Conservation (phyloP, 192 early-diverging fungal species). For the Phlyctochytrium bullatum region DNA sequence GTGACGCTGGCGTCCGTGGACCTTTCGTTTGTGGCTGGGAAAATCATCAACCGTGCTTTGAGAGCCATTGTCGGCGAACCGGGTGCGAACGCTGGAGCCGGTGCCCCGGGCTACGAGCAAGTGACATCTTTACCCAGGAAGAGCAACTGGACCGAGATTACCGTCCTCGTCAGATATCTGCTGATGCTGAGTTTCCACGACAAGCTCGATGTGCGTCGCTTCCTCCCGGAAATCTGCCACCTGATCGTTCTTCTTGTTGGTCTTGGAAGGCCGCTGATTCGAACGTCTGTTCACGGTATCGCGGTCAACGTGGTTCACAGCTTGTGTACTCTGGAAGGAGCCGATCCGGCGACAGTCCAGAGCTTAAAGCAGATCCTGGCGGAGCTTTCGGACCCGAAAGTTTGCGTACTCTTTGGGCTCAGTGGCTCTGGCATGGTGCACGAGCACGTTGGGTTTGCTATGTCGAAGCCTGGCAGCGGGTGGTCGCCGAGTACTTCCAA, state of each 20-base stretch:
- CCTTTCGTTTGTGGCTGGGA: constrained; percentile 64
- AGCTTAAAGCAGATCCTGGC: constrained; percentile 48
- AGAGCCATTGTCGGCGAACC: constrained; percentile 57
- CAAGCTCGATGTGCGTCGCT: constrained; percentile 65
- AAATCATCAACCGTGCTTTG: constrained; percentile 76
- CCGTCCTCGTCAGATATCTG: constrained; percentile 81
- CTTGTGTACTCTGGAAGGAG: constrained; percentile 63
- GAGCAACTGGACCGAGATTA: constrained; percentile 89
- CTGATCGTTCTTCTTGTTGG: constrained; percentile 82
- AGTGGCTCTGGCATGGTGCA: constrained; percentile 8
- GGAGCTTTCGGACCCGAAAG: constrained; percentile 80
- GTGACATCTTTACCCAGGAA: constrained; percentile 71
- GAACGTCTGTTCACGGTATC: constrained; percentile 89
- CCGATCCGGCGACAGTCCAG: constrained; percentile 54
- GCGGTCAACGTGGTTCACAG: constrained; percentile 90
- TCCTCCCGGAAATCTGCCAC: constrained; percentile 84
- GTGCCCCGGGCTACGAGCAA: constrained; percentile 4
- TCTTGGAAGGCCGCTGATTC: constrained; percentile 78
- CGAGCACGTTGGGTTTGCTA: background rate
- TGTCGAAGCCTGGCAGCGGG: background rate
- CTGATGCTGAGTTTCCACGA: constrained; percentile 87
- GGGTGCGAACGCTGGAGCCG: background rate
- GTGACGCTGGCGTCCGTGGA: constrained; percentile 77
- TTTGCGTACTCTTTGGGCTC: constrained; percentile 76
- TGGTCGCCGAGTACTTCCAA: constrained; percentile 16